phyloP scores from a whole-genome alignment of 2,329 filamentous ascomycete genomes.

The Acrocalymma vagum region DNA sequence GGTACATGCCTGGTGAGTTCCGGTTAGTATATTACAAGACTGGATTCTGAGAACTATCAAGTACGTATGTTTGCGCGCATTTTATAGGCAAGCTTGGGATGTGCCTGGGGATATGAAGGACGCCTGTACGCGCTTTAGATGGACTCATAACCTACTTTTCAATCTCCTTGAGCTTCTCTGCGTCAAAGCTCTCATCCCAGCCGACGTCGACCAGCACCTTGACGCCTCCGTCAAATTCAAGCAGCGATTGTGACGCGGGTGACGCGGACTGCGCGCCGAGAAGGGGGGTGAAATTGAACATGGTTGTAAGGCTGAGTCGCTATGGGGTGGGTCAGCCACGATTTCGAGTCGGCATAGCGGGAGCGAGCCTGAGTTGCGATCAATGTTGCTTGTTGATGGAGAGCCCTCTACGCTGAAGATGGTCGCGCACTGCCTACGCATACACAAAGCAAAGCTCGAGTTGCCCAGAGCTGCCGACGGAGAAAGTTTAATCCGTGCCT shows the following conservation, averaged over 20 bases:
- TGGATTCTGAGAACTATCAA: slow-evolving; percentile 19
- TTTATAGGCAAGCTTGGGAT: not conserved
- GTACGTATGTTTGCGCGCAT: slow-evolving; percentile 18
- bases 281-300: slow-evolving; percentile 96
- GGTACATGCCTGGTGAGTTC: slow-evolving; percentile 75
- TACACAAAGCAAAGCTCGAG: too few species aligned
- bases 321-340: too few species aligned
- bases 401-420: too few species aligned
- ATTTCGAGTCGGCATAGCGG: too few species aligned
- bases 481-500: too few species aligned
- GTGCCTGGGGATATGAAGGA: slow-evolving; percentile 1
- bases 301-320: slow-evolving; percentile 50
- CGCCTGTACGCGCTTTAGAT: slow-evolving; percentile 31
- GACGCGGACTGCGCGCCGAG: slow-evolving; percentile 90
- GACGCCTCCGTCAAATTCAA: slow-evolving; percentile 95
- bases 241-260: slow-evolving; percentile 88
- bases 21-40: slow-evolving; percentile 25
- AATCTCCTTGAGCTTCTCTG: slow-evolving; percentile 81
- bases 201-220: slow-evolving; percentile 95
- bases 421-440: too few species aligned
- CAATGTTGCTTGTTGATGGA: too few species aligned
- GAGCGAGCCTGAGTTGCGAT: too few species aligned
- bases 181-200: slow-evolving; percentile 93
- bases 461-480: too few species aligned
- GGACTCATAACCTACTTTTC: slow-evolving; percentile 73